Evolutionary conservation across 2,329 filamentous ascomycete genomes (phyloP).

Genomic region (Colletotrichum musicola): DNA sequence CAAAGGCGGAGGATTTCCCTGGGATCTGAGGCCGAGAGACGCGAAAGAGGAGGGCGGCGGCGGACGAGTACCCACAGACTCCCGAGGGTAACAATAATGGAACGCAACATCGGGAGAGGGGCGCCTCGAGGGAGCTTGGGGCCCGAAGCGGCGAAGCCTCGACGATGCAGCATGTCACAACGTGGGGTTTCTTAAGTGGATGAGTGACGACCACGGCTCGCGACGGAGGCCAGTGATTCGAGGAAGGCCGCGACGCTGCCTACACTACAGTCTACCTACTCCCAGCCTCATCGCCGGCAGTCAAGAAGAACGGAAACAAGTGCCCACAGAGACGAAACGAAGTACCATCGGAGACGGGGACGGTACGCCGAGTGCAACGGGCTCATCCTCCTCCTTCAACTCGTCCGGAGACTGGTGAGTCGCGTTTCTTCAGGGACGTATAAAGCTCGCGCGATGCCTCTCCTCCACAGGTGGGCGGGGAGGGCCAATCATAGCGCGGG

Average conservation of each 20-base stretch:
- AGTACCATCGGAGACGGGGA: constrained; percentile 20
- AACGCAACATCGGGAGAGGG: constrained; percentile 31
- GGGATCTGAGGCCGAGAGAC: constrained; percentile 28
- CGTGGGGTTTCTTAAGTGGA: constrained; percentile 37
- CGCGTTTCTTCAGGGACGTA: constrained; percentile 9
- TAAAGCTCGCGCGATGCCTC: constrained; percentile 14
- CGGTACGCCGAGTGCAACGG: not conserved
- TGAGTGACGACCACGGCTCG: constrained; percentile 31
- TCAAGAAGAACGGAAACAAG: constrained; percentile 12
- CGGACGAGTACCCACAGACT: constrained; percentile 31
- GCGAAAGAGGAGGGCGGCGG: constrained; percentile 20
- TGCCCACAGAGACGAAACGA: constrained; percentile 20
- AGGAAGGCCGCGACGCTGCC: constrained; percentile 5
- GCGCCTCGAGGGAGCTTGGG: constrained; percentile 22
- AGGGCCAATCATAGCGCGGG: constrained; percentile 38
- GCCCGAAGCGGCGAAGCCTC: constrained; percentile 35
- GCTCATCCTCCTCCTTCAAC: not conserved
- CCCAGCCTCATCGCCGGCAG: not conserved
- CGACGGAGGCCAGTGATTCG: constrained; percentile 25
- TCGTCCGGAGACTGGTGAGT: too few relatives aligned
- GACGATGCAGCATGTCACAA: constrained; percentile 34
- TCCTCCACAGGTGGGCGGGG: constrained; percentile 3
- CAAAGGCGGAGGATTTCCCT: constrained; percentile 36
- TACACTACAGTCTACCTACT: too few relatives aligned
- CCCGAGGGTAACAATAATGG: constrained; percentile 9